Percentiles rank a stretch among this genome's conserved stretches.
phyloP scores from a whole-genome alignment of 345 rosid genomes.

The Mangifera indica region DNA sequence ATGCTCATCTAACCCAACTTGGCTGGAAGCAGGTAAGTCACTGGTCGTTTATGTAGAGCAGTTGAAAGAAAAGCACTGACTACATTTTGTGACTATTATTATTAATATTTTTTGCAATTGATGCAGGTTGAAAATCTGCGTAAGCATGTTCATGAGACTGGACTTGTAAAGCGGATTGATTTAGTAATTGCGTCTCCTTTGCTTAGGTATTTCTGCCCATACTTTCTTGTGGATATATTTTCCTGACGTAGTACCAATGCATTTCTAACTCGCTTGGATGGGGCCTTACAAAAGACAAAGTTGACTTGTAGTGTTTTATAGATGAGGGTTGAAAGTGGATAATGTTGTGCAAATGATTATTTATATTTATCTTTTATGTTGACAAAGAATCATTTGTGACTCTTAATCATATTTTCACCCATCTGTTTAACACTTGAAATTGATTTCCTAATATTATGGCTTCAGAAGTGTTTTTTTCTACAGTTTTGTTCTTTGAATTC shows the following conservation, averaged over 20 bases:
- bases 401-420: no score
- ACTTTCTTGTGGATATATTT: conserved; percentile 4
- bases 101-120: background rate
- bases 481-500: no score
- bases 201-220: conserved; percentile 56
- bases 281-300: no score
- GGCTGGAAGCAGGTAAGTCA: conserved; percentile 86
- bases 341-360: background rate
- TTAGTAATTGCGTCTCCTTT: conserved; percentile 80
- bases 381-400: no score
- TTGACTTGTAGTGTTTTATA: background rate
- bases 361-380: no score
- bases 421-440: no score
- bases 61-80: background rate
- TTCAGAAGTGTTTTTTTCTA: no score
- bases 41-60: background rate
- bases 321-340: background rate
- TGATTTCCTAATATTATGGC: no score
- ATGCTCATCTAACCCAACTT: conserved; percentile 82
- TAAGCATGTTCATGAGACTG: conserved; percentile 73
- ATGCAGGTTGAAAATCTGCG: conserved; percentile 78
- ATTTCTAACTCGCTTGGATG: background rate
- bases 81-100: background rate
- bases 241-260: background rate
- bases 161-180: conserved; percentile 75